phyloP scores from a whole-genome alignment of 495 filamentous ascomycete genomes.

The Penicillium ochrochloron region DNA sequence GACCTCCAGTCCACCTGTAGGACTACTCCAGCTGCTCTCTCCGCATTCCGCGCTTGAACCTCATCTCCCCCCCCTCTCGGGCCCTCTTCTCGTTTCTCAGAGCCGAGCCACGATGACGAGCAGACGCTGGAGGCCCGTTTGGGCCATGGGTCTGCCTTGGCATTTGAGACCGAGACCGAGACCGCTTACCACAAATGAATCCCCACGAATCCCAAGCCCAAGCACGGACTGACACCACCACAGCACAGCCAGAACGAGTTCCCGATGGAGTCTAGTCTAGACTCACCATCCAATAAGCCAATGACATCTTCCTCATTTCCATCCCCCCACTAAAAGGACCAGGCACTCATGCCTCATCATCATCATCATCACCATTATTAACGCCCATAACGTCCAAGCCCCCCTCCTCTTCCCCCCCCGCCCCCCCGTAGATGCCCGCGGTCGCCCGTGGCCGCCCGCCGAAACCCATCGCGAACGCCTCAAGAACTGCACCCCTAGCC shows the following conservation, averaged over 20 bases:
- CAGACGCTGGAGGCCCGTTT: constrained; percentile 7
- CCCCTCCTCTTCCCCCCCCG: background rate
- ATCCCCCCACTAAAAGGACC: background rate
- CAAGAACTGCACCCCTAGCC: background rate
- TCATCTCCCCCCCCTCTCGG: background rate
- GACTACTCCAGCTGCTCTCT: background rate
- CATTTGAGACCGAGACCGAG: background rate
- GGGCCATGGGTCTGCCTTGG: constrained; percentile 14
- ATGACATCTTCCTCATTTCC: background rate
- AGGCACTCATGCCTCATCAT: background rate
- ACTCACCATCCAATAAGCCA: background rate
- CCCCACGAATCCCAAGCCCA: background rate
- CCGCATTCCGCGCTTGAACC: constrained; percentile 14
- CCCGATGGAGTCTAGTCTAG: background rate
- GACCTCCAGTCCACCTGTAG: background rate
- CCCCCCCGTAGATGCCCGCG: constrained; percentile 3
- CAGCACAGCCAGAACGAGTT: background rate
- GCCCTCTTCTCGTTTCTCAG: background rate
- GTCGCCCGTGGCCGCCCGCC: constrained; percentile 3
- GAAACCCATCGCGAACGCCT: background rate
- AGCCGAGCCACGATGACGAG: constrained; percentile 3
- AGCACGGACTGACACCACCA: background rate
- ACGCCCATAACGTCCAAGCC: background rate
- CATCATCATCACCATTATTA: background rate
- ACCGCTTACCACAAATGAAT: constrained; percentile 7